Conservation (phyloP, 2,329 filamentous ascomycete genomes). For the Blastomyces parvus region DNA sequence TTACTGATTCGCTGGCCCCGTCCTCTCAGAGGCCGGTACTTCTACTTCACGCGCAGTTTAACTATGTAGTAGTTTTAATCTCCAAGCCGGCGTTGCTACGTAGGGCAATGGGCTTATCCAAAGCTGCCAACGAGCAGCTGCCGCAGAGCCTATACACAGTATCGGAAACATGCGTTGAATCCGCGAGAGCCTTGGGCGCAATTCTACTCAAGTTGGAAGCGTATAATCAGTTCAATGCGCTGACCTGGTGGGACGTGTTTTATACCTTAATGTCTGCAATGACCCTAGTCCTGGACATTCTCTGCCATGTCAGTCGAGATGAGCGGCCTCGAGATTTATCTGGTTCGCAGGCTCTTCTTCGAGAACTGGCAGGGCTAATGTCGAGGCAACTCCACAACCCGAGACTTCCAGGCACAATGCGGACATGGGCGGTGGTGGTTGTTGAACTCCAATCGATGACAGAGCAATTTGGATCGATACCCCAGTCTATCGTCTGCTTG, state of each 20-base stretch:
- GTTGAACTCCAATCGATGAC: not conserved
- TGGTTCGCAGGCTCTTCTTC: not conserved
- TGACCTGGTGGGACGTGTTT: slow-evolving; percentile 4
- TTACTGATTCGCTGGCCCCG: slow-evolving; percentile 1
- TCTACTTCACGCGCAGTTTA: not conserved
- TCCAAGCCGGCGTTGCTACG: not conserved
- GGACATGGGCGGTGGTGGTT: not conserved
- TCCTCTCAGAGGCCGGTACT: not conserved
- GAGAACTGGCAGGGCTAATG: not conserved
- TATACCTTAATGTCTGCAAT: slow-evolving; percentile 2
- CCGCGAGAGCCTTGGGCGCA: not conserved
- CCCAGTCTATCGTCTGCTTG: not conserved
- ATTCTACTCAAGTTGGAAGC: not conserved
- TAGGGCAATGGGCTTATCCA: not conserved
- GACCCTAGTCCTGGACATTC: not conserved
- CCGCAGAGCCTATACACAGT: not conserved
- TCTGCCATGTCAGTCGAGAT: not conserved
- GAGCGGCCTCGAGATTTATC: not conserved
- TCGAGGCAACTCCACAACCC: not conserved
- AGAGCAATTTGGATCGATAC: not conserved
- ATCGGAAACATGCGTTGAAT: slow-evolving; percentile 5
- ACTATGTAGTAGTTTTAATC: slow-evolving; percentile 3
- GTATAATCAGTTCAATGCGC: not conserved
- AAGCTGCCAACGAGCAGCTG: not conserved
- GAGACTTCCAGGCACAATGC: not conserved